phyloP scores from a whole-genome alignment of 2,329 filamentous ascomycete genomes.

The Lachnellula cervina region DNA sequence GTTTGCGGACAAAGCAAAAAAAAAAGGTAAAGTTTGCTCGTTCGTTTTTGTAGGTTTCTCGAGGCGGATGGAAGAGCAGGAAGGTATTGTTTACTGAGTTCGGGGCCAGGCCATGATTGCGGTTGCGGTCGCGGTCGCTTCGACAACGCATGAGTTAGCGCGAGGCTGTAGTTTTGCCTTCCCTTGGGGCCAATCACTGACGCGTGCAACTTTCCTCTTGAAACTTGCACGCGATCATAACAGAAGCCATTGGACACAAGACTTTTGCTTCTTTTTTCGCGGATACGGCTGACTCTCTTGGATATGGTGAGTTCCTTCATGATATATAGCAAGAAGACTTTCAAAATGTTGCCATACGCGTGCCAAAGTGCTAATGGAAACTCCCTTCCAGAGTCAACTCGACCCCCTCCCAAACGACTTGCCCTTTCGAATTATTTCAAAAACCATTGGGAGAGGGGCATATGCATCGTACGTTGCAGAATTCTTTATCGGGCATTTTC shows the following conservation, averaged over 20 bases:
- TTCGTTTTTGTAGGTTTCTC: conserved; percentile 17
- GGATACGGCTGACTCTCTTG: conserved; percentile 2
- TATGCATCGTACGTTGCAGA: conserved; percentile 76
- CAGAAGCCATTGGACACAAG: conserved; percentile 24
- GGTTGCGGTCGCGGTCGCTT: conserved; percentile 4
- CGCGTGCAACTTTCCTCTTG: conserved; percentile 17
- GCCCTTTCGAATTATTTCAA: conserved; percentile 91
- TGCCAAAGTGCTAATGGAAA: conserved; percentile 24
- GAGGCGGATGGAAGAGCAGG: background rate
- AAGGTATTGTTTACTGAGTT: conserved; percentile 7
- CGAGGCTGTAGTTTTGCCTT: conserved; percentile 6
- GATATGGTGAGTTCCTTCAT: conserved; percentile 24
- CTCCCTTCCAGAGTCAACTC: conserved; percentile 70
- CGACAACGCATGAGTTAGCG: conserved; percentile 7
- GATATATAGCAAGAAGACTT: conserved; percentile 1
- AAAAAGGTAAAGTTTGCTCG: background rate
- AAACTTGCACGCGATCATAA: conserved; percentile 28
- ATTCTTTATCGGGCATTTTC: background rate
- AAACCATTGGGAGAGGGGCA: conserved; percentile 92
- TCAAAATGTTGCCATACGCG: background rate
- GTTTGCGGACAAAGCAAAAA: conserved; percentile 12
- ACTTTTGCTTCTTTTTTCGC: background rate
- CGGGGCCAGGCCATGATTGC: no score
- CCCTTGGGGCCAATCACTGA: conserved; percentile 17
- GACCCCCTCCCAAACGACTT: conserved; percentile 80